These are phyloP conservation scores for Cymbopogon flexuosus DNA, from an alignment of 202 grass and related monocot species.

Conservation along the genomic window DNA sequence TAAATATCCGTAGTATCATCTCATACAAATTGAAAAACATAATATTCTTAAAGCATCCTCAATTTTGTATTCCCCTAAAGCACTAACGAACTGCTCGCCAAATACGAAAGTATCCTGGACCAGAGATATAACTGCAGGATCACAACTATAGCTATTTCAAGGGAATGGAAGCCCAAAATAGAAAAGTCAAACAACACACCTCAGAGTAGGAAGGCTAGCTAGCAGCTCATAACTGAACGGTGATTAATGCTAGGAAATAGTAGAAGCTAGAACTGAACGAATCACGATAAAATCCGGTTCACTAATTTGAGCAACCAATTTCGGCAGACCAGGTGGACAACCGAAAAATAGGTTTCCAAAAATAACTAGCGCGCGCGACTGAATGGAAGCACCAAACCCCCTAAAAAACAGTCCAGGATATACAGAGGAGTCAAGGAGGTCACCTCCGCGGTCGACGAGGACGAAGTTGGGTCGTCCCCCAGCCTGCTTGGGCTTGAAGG, in stretches of 20 bases:
- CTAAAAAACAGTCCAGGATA: not conserved
- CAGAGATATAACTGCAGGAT: not conserved
- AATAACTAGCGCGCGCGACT: not conserved
- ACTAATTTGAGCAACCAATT: constrained; percentile 7
- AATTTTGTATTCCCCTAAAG: not conserved
- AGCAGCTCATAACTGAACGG: constrained; percentile 4
- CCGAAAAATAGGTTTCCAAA: not conserved
- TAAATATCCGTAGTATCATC: not conserved
- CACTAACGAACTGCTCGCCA: not conserved
- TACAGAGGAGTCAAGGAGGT: not conserved
- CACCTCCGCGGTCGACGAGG: constrained; percentile 74
- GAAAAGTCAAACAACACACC: not conserved
- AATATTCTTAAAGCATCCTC: not conserved
- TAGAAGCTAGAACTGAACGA: not conserved
- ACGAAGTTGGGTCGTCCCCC: constrained; percentile 57
- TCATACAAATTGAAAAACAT: not conserved
- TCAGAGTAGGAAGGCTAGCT: not conserved
- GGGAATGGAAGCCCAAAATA: constrained; percentile 5
- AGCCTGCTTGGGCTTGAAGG: constrained; percentile 49
- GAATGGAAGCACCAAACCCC: not conserved
- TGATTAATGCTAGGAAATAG: constrained; percentile 4
- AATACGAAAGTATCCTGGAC: not conserved
- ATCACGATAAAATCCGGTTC: not conserved
- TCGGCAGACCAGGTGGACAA: not conserved
- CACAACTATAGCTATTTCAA: not conserved